Base-by-base conservation (phyloP, 768 basidiomycete species). In the Tylopilus felleus region DNA sequence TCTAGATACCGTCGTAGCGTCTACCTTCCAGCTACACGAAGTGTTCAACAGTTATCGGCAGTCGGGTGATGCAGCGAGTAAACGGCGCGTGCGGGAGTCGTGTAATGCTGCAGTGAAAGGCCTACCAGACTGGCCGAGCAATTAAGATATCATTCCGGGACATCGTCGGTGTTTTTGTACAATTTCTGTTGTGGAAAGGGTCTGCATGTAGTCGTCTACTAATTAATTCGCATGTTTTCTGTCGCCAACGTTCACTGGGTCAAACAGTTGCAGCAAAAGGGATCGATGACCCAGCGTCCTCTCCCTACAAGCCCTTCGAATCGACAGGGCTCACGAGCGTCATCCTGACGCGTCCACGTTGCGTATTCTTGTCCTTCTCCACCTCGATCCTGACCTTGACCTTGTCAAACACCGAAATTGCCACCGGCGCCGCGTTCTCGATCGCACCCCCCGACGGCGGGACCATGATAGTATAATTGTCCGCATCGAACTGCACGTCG, bases 301-400 rank as follows among this genome's bases (percentile, higher is more conserved):
- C 8, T 17, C 13, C 8, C 55, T 74, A 81, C 70, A 81, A 51
- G 10, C 61, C 62, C 14, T 59, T 65, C 6, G 80, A 79, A 71
- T 90, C 82, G 21, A 90, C 73, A 7, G 88, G 90, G 47, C 79
- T 73, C 12, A 84, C 75, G 27, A 93, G 76, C 7, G 79, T 81
- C 90, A 92, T 92, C 73, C 86, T 91, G 8, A 96, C 93, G 58
- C 85, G 85, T 10, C 91, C 93, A 56, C 93, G 76, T 65, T 95
- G 92, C 17, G 94, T 97, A 59, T 94, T 95, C 65, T 81, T 88
- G 65, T 97, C 96, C 77, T 93, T 97, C 71, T 96, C 94, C 7
- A 98, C 91, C 55, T 86, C 83, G 39, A 99, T 89, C 60, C 83
- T 80, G n/a, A 98, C 95, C 28, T 71, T 78, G 43, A 98, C 91